phyloP scores from a whole-genome alignment of 106 monocot genomes.

The Allium cepa region DNA sequence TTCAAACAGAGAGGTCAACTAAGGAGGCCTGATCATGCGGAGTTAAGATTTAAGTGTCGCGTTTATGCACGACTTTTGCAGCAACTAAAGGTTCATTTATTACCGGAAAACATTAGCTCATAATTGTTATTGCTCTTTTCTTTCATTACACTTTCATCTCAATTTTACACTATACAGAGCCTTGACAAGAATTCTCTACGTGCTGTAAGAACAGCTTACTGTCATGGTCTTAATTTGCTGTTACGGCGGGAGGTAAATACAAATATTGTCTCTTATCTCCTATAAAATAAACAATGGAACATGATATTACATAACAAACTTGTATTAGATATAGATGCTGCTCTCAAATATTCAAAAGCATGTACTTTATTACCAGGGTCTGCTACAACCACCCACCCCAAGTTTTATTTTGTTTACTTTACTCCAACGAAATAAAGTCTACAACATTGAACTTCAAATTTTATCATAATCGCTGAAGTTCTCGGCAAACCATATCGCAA shows the following conservation, averaged over 20 bases:
- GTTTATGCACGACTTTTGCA: constrained; percentile 88
- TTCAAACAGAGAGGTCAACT: constrained; percentile 61
- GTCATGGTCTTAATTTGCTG: constrained; percentile 79
- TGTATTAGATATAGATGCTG: no score
- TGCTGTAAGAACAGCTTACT: constrained; percentile 87
- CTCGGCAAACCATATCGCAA: no score
- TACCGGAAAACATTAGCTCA: not conserved
- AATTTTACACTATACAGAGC: constrained; percentile 35
- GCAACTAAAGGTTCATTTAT: constrained; percentile 65
- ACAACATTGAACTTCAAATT: no score
- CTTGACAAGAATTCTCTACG: constrained; percentile 87
- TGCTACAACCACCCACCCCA: no score
- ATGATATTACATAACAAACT: no score
- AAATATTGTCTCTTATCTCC: not conserved
- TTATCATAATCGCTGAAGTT: no score
- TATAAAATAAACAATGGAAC: no score
- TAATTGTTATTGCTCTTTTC: constrained; percentile 5
- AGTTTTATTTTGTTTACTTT: no score
- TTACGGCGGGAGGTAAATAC: constrained; percentile 78
- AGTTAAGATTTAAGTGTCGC: constrained; percentile 85
- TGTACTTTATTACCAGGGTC: no score
- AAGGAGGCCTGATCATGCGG: constrained; percentile 95
- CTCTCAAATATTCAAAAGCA: no score
- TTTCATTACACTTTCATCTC: constrained; percentile 5
- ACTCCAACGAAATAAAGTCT: no score